Evolutionary conservation across 768 basidiomycete genomes (phyloP).

Genomic region (Rhodotorula sphaerocarpa): DNA sequence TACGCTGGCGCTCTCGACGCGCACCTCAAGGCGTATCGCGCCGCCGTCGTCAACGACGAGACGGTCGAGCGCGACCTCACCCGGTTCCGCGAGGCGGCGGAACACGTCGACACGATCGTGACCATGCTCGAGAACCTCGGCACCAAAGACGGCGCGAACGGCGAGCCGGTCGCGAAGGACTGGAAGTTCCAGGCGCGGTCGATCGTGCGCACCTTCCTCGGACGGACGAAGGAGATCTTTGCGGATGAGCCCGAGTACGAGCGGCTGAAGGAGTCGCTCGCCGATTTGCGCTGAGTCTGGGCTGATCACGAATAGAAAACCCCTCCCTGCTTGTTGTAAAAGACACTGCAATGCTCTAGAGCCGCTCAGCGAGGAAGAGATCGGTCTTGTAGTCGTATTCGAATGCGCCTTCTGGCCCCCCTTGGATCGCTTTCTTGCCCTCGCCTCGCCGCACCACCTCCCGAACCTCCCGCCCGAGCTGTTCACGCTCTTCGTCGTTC

Average conservation of each 20-base stretch:
- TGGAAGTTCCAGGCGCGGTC: conserved; percentile 85
- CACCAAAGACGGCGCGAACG: conserved; percentile 47
- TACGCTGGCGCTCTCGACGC: conserved; percentile 75
- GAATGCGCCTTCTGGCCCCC: conserved; percentile 61
- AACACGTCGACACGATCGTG: conserved; percentile 73
- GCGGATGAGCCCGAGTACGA: conserved; percentile 82
- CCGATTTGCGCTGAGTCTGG: conserved; percentile 60
- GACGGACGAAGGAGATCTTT: conserved; percentile 68
- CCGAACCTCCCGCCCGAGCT: conserved; percentile 52
- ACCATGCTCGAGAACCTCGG: conserved; percentile 77
- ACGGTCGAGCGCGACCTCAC: conserved; percentile 59
- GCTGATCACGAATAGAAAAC: no score
- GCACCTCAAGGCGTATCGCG: conserved; percentile 75
- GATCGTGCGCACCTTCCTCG: conserved; percentile 79
- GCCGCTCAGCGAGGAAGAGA: neutral
- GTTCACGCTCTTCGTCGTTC: conserved; percentile 53
- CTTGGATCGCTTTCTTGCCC: conserved; percentile 64
- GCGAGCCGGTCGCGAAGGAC: conserved; percentile 42
- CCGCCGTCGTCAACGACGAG: conserved; percentile 53
- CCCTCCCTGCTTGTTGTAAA: no score
- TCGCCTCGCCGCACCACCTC: conserved; percentile 56
- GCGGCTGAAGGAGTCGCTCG: conserved; percentile 57
- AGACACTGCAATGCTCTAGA: no score
- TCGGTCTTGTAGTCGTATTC: conserved; percentile 58
- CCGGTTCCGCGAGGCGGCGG: conserved; percentile 66